Percentiles rank a stretch among this genome's conserved stretches.
phyloP scores from a whole-genome alignment of 345 rosid genomes.

The Dovyalis caffra region DNA sequence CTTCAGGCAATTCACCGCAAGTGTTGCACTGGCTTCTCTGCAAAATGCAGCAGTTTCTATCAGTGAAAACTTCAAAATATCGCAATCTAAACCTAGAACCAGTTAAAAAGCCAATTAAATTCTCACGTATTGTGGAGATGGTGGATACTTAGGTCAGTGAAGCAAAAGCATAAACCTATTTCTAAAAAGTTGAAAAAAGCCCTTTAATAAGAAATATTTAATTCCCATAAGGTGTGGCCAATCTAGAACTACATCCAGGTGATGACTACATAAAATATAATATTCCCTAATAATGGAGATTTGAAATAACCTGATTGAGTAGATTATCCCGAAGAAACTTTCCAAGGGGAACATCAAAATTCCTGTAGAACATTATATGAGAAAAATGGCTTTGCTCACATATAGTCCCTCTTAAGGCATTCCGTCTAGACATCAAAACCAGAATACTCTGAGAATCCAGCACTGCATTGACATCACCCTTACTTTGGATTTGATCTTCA shows the following conservation, averaged over 20 bases:
- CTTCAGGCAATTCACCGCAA: constrained; percentile 70
- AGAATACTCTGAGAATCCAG: constrained; percentile 73
- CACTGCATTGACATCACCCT: constrained; percentile 41
- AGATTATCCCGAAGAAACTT: constrained; percentile 76
- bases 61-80: constrained; percentile 17
- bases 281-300: constrained; percentile 10
- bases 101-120: background rate
- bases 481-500: constrained; percentile 36
- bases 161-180: constrained; percentile 4
- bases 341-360: constrained; percentile 85
- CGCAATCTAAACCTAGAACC: constrained; percentile 3
- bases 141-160: background rate
- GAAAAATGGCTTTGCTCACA: constrained; percentile 96
- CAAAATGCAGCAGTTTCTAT: constrained; percentile 30
- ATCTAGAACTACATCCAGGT: background rate
- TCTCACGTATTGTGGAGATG: background rate
- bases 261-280: background rate
- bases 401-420: constrained; percentile 58
- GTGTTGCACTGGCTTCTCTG: constrained; percentile 66
- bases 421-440: constrained; percentile 82
- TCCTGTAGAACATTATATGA: constrained; percentile 83
- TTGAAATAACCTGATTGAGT: constrained; percentile 67
- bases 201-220: background rate
- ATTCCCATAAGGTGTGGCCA: background rate
- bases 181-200: background rate